These are phyloP conservation scores for Allium cepa DNA, from an alignment of 106 monocot species.

Conservation along the genomic window DNA sequence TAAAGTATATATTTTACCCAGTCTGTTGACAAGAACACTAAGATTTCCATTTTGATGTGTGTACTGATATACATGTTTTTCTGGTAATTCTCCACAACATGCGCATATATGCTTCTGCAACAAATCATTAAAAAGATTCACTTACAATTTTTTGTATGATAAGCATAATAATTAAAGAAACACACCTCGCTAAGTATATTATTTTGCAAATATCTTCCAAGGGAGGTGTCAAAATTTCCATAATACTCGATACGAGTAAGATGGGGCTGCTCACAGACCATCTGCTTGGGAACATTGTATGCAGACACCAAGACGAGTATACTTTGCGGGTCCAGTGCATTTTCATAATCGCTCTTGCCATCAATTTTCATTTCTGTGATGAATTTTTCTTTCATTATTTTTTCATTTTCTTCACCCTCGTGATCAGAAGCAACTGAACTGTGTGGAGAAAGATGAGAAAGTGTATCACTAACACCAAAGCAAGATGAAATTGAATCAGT, in stretches of 20 bases:
- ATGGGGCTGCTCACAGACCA: conserved; percentile 66
- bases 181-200: conserved; percentile 72
- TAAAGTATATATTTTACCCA: conserved; percentile 20
- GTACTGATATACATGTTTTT: conserved; percentile 66
- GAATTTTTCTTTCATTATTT: conserved; percentile 19
- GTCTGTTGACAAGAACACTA: conserved; percentile 52
- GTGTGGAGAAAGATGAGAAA: conserved; percentile 14
- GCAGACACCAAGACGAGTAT: conserved; percentile 70
- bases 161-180: not conserved
- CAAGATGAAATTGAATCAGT: conserved; percentile 24
- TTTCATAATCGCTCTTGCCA: conserved; percentile 26
- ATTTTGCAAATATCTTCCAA: conserved; percentile 76
- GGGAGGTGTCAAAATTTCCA: conserved; percentile 70
- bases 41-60: conserved; percentile 87
- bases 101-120: conserved; percentile 63
- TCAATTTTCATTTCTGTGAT: conserved; percentile 2
- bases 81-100: conserved; percentile 61
- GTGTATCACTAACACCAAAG: conserved; percentile 10
- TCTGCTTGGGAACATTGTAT: conserved; percentile 42
- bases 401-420: conserved; percentile 8
- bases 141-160: not conserved
- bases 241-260: conserved; percentile 90
- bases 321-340: conserved; percentile 54
- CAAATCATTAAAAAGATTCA: not conserved
- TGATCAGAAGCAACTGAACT: conserved; percentile 12